Evolutionary conservation across 768 basidiomycete species (phyloP).

Genomic region (Krasilnikovozyma curviuscula): DNA sequence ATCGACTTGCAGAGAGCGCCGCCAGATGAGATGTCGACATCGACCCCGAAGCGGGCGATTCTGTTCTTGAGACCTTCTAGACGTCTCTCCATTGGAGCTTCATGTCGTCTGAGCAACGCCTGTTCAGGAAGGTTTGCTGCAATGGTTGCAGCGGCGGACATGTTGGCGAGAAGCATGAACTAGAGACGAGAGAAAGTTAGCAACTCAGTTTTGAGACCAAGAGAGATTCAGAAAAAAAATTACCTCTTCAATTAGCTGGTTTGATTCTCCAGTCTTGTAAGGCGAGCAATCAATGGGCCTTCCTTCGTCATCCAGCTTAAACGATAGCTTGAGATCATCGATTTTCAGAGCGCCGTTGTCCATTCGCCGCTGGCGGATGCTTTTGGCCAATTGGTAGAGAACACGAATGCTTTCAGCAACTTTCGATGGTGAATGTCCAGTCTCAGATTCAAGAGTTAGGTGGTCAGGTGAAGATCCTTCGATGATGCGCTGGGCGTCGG

Average conservation of each 20-base stretch:
- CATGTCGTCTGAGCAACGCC: conserved; percentile 86
- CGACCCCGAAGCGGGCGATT: conserved; percentile 62
- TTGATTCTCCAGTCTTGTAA: conserved; percentile 47
- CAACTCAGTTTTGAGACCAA: not conserved
- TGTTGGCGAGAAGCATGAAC: conserved; percentile 91
- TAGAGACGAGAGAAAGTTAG: conserved; percentile 20
- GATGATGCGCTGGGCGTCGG: conserved; percentile 60
- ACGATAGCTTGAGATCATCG: conserved; percentile 49
- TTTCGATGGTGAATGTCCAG: not conserved
- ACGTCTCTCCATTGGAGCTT: conserved; percentile 76
- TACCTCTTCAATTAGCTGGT: conserved; percentile 77
- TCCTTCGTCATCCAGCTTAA: conserved; percentile 58
- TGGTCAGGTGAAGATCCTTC: conserved; percentile 36
- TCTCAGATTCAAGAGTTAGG: no score
- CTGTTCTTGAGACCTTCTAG: conserved; percentile 60
- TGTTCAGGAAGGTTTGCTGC: conserved; percentile 91
- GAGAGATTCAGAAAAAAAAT: conserved; percentile 8
- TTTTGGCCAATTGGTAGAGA: conserved; percentile 39
- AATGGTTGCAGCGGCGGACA: conserved; percentile 74
- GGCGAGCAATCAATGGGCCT: conserved; percentile 59
- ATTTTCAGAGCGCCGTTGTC: conserved; percentile 61
- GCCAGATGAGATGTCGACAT: conserved; percentile 58
- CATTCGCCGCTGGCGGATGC: conserved; percentile 51
- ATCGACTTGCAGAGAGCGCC: conserved; percentile 72
- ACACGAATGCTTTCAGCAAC: no score